Evolutionary conservation across 495 filamentous ascomycete species (phyloP).

Genomic region (Lophium mytilinum): DNA sequence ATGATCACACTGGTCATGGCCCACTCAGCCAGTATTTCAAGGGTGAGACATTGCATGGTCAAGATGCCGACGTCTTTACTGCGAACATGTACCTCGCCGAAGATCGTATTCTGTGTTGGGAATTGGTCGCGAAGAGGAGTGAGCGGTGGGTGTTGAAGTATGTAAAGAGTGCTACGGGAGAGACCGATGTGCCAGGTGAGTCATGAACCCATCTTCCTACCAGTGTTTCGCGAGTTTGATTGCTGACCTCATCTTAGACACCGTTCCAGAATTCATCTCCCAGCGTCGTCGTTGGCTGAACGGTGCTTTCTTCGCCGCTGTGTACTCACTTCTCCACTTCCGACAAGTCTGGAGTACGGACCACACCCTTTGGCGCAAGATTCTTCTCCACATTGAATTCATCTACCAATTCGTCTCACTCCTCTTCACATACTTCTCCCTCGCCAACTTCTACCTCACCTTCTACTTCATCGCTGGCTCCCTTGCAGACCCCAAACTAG

Average conservation of each 20-base stretch:
- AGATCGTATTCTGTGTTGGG: conserved; percentile 98
- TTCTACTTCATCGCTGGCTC: conserved; percentile 98
- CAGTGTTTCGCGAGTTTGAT: not conserved
- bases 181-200: conserved; percentile 94
- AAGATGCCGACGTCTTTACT: conserved; percentile 96
- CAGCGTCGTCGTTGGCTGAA: conserved; percentile 96
- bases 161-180: conserved; percentile 88
- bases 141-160: conserved; percentile 98
- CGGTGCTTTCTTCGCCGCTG: conserved; percentile 96
- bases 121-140: conserved; percentile 89
- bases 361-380: conserved; percentile 80
- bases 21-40: conserved; percentile 99
- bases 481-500: conserved; percentile 68
- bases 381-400: conserved; percentile 91
- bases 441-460: conserved; percentile 97
- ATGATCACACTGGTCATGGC: conserved; percentile 90
- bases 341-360: conserved; percentile 90
- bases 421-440: conserved; percentile 93
- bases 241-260: conserved; percentile 37
- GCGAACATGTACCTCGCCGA: conserved; percentile 99
- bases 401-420: conserved; percentile 87
- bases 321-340: conserved; percentile 94
- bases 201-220: not conserved
- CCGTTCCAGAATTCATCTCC: conserved; percentile 88
- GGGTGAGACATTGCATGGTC: conserved; percentile 91